A percentile compares a stretch with the other conserved stretches of the same genome.
These are phyloP conservation scores for Salix arbutifolia DNA, from an alignment of 345 rosid genomes.

Conservation along the genomic window DNA sequence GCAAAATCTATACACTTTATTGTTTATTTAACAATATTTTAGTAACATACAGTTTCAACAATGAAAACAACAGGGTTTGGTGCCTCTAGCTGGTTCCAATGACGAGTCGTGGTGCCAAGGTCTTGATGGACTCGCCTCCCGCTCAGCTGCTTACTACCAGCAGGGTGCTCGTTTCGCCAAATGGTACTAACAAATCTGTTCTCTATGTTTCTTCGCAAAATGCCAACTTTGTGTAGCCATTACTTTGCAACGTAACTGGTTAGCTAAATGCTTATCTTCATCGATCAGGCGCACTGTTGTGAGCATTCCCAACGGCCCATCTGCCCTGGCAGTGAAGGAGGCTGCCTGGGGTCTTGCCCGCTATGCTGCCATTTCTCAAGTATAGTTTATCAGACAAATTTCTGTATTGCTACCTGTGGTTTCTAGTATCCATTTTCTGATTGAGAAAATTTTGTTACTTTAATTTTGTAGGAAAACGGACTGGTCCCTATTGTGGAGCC, in stretches of 20 bases:
- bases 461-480: conserved; percentile 67
- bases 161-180: conserved; percentile 99
- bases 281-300: conserved; percentile 85
- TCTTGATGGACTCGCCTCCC: conserved; percentile 90
- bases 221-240: no score
- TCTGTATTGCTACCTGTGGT: neutral
- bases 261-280: neutral
- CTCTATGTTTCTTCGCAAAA: neutral
- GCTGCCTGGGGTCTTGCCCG: conserved; percentile 99
- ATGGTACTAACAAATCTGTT: conserved; percentile 44
- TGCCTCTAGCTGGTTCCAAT: conserved; percentile 86
- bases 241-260: neutral
- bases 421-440: neutral
- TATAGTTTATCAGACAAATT: conserved; percentile 13
- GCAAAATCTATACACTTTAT: neutral
- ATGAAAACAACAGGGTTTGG: conserved; percentile 72
- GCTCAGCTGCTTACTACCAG: conserved; percentile 95
- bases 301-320: conserved; percentile 98
- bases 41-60: neutral
- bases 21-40: neutral
- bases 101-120: conserved; percentile 99
- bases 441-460: conserved; percentile 6
- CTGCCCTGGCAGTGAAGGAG: conserved; percentile 92
- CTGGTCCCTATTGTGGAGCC: conserved; percentile 99
- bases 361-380: conserved; percentile 92